phyloP scores from a whole-genome alignment of 257 asterid genomes.

The Solanum medicagineum region DNA sequence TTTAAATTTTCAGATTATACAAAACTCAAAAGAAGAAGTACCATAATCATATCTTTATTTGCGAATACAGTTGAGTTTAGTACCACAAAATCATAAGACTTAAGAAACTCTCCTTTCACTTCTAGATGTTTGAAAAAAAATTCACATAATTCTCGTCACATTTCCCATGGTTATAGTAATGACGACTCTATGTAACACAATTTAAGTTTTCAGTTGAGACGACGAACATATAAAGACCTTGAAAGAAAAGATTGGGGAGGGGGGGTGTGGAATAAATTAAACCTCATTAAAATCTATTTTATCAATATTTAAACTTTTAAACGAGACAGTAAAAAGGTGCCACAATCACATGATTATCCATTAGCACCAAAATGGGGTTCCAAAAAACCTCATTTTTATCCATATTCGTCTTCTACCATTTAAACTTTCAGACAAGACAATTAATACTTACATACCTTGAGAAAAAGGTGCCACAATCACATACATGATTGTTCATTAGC shows the following conservation, averaged over 20 bases:
- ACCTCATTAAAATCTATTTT: too few relatives aligned
- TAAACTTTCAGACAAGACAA: background rate
- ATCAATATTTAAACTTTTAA: background rate
- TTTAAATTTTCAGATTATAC: background rate
- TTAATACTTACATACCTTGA: slow-evolving; percentile 24
- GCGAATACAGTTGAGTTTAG: background rate
- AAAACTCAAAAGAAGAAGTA: background rate
- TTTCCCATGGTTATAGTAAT: background rate
- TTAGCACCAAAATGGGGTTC: background rate
- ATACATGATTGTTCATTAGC: slow-evolving; percentile 15
- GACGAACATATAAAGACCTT: background rate
- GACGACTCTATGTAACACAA: background rate
- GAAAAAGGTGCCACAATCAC: slow-evolving; percentile 79
- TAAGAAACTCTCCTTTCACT: background rate
- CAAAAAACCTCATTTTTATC: background rate
- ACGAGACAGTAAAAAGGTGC: background rate
- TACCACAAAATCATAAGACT: background rate
- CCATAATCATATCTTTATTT: background rate
- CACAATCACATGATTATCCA: background rate
- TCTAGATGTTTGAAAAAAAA: background rate
- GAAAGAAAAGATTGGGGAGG: too few relatives aligned
- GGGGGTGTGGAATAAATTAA: too few relatives aligned
- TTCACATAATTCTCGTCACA: background rate
- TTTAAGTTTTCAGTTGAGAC: background rate
- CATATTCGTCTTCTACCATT: background rate